These are phyloP conservation scores for Penicillium brasilianum DNA, from an alignment of 2,329 filamentous ascomycete species.

Conservation along the genomic window DNA sequence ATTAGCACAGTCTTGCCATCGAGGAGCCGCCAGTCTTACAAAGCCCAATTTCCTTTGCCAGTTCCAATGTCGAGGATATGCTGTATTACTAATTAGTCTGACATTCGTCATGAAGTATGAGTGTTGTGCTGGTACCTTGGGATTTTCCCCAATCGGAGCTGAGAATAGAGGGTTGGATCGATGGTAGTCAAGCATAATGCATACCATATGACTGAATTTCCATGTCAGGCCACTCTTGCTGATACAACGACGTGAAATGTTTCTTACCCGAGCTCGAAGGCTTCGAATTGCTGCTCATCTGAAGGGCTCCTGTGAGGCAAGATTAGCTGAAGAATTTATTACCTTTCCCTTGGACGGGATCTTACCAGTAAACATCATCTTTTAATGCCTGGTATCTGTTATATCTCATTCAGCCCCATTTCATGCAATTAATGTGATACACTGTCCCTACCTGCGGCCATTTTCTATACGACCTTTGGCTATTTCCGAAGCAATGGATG, in stretches of 20 bases:
- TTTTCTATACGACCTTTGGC: constrained; percentile 19
- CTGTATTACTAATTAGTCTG: constrained; percentile 1
- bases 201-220: constrained; percentile 19
- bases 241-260: not conserved
- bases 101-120: not conserved
- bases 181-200: constrained; percentile 21
- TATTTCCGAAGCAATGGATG: constrained; percentile 18
- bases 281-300: constrained; percentile 25
- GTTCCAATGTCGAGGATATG: constrained; percentile 24
- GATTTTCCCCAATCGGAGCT: constrained; percentile 16
- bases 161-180: constrained; percentile 15
- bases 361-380: constrained; percentile 22
- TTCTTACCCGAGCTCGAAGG: constrained; percentile 21
- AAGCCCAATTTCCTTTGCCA: constrained; percentile 21
- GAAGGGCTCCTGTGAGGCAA: constrained; percentile 16
- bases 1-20: not conserved
- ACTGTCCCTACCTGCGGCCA: constrained; percentile 16
- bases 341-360: not conserved
- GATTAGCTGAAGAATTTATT: not conserved
- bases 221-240: not conserved
- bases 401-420: not conserved
- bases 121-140: constrained; percentile 11
- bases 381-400: constrained; percentile 24
- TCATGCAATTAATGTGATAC: not conserved
- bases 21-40: constrained; percentile 10